These are phyloP conservation scores for Colletotrichum euphorbiae DNA, from an alignment of 2,329 filamentous ascomycete genomes.

Conservation along the genomic window DNA sequence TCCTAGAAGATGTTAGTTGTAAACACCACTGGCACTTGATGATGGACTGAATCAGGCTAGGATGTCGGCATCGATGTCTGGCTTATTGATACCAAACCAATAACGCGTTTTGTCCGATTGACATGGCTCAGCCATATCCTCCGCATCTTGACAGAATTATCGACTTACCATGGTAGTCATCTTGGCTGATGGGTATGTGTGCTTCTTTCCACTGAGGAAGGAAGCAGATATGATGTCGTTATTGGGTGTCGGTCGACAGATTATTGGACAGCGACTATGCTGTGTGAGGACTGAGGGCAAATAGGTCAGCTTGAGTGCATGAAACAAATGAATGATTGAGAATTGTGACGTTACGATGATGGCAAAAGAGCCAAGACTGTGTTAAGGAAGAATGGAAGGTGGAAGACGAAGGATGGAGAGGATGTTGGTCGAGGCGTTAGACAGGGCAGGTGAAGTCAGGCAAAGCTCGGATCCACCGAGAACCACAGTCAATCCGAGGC, in stretches of 20 bases:
- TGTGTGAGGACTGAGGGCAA: neutral
- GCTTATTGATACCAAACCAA: too few species aligned
- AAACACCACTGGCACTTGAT: too few species aligned
- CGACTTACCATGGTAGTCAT: constrained; percentile 66
- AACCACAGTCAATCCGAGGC: constrained; percentile 25
- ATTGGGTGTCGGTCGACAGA: constrained; percentile 12
- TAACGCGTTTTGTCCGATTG: too few species aligned
- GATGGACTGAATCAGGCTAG: too few species aligned
- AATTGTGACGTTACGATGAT: constrained; percentile 16
- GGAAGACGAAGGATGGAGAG: constrained; percentile 37
- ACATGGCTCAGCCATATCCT: neutral
- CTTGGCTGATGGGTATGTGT: constrained; percentile 43
- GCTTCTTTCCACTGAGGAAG: constrained; percentile 38
- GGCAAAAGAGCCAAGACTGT: constrained; percentile 25
- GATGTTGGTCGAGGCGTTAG: constrained; percentile 17
- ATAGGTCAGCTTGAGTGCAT: constrained; percentile 19
- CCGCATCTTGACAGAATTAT: neutral
- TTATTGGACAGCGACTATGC: neutral
- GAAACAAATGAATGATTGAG: neutral
- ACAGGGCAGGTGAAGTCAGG: constrained; percentile 27
- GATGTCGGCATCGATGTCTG: too few species aligned
- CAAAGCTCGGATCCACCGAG: constrained; percentile 29
- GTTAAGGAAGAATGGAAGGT: constrained; percentile 40
- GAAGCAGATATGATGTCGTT: neutral
- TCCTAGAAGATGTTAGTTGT: constrained; percentile 68